Evolutionary conservation across 768 basidiomycete species (phyloP).

Genomic region (Cyathus striatus): DNA sequence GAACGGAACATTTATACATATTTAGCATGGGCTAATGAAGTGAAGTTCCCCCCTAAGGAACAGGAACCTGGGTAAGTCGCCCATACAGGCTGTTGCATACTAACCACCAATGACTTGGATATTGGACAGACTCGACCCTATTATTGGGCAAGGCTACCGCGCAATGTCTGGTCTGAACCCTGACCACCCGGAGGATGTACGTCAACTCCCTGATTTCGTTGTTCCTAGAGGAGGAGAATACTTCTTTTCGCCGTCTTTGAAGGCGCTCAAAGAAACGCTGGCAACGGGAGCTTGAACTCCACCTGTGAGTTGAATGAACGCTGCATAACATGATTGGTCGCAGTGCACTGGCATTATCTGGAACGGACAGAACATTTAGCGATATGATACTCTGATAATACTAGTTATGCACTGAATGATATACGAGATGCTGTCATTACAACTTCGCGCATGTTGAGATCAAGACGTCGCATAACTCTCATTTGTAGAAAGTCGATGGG

Average conservation of each 20-base stretch:
- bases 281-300: conserved; percentile 7
- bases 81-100: not conserved
- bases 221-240: conserved; percentile 47
- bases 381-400: not conserved
- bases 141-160: conserved; percentile 32
- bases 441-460: no score
- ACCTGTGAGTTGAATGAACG: not conserved
- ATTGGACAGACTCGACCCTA: conserved; percentile 40
- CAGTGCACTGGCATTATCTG: not conserved
- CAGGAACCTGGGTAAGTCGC: conserved; percentile 16
- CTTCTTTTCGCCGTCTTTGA: conserved; percentile 47
- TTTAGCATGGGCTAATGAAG: conserved; percentile 33
- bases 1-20: not conserved
- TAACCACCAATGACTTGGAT: conserved; percentile 6
- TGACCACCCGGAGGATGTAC: conserved; percentile 19
- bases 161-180: conserved; percentile 25
- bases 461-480: no score
- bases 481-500: no score
- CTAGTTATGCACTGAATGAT: no score
- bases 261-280: conserved; percentile 33
- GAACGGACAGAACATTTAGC: not conserved
- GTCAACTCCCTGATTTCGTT: conserved; percentile 32
- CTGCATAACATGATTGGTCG: not conserved
- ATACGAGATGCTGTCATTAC: no score
- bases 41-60: conserved; percentile 25